Base-by-base conservation (phyloP, 352 stramenopile species). In the Phytophthora citricola region DNA sequence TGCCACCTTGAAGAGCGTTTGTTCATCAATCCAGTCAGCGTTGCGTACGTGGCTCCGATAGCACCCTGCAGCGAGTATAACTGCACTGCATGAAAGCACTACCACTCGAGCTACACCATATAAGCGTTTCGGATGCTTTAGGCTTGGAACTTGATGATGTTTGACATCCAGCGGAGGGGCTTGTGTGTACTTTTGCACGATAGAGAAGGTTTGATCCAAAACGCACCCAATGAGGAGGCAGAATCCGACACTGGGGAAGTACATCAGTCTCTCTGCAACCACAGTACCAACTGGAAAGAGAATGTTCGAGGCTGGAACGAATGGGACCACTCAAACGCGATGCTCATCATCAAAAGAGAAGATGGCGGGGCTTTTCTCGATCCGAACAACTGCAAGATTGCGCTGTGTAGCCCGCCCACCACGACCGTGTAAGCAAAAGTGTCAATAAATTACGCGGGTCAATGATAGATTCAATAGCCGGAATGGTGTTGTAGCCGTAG, bases 261-360 rank as follows among this genome's bases (percentile, higher is more conserved):
- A 98, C 22, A 98, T 52, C 41, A 98, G 64, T 14, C 94, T 79
- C 83, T 98, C 94, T 1, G 90, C 94, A 20, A 98, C 72, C 7
- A 98, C 72, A 0, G 90, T 97, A 15, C 94, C 94, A 17, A 98
- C 87, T 3, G 92, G 90, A 49, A 98, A 96, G 20, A 98, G 59
- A 11, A 96, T 32, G 53, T 98, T 97, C n/a, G 89, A 93, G 17
- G 87, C 93, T 11, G 94, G 94, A 1, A 98, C 36, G 66, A 98
- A 98, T 8, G 93, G 88, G 10, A 98, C 71, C 5, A 89, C 65
- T 9, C 81, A 60, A 98, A 87, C 5, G 77, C 76, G 31, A 92
- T 87, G 40, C 84, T 74, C 47, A 78, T 70, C 53, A 91, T 57
- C 10, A 91, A 43, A 9, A 89, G 40, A 9, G 80, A 70, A 7